A percentile compares a stretch with the other conserved stretches of the same genome.
Conservation (phyloP, 306 rosid genomes). For the Quercus bicolor region DNA sequence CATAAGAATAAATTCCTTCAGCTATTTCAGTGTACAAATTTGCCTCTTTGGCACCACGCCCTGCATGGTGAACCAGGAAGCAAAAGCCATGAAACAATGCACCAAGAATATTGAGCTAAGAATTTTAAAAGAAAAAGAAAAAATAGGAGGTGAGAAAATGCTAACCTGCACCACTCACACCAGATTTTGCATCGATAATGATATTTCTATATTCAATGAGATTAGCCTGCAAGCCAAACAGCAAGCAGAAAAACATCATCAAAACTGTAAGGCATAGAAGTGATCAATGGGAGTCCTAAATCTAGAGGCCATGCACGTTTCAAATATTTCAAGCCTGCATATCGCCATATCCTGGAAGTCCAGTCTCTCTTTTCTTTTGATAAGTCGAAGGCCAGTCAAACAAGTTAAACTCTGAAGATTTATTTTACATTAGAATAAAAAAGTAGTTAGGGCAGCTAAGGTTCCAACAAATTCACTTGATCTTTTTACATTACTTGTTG, state of each 20-base stretch:
- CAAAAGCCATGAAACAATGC: conserved; percentile 8
- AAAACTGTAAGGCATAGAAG: conserved; percentile 3
- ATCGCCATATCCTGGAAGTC: neutral
- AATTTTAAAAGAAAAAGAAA: conserved; percentile 3
- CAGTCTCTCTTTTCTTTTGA: no score
- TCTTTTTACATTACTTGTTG: neutral
- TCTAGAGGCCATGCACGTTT: conserved; percentile 5
- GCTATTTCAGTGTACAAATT: conserved; percentile 80
- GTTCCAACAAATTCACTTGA: neutral
- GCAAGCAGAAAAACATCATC: conserved; percentile 12
- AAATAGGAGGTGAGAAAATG: conserved; percentile 18
- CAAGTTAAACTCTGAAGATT: neutral
- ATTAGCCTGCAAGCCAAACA: conserved; percentile 57
- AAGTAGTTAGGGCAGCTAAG: neutral
- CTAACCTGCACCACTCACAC: conserved; percentile 96
- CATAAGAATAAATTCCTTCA: conserved; percentile 86
- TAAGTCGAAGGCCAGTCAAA: neutral
- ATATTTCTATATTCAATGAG: conserved; percentile 54
- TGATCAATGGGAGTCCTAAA: neutral
- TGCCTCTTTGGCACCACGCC: conserved; percentile 81
- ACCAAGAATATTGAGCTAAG: neutral
- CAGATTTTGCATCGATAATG: conserved; percentile 90
- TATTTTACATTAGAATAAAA: neutral
- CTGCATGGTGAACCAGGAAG: conserved; percentile 46
- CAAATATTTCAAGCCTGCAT: neutral